Conservation (phyloP, 2,329 filamentous ascomycete genomes). For the Macroventuria anomochaeta region DNA sequence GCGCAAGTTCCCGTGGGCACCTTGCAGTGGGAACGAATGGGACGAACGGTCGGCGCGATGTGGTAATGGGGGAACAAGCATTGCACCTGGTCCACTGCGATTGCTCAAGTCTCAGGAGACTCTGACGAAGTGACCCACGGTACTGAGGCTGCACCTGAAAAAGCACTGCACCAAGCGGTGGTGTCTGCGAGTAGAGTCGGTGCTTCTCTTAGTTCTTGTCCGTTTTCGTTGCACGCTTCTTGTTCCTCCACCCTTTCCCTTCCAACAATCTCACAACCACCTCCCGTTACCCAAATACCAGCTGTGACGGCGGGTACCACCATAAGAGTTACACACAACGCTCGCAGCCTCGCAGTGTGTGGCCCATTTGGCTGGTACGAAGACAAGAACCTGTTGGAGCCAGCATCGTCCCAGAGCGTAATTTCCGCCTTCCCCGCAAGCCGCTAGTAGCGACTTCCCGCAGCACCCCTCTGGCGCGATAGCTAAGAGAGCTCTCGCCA, state of each 20-base stretch:
- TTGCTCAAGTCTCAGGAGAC: not conserved
- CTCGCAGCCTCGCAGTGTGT: slow-evolving; percentile 15
- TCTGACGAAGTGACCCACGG: slow-evolving; percentile 6
- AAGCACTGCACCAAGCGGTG: slow-evolving; percentile 7
- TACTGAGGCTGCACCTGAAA: slow-evolving; percentile 11
- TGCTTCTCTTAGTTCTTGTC: slow-evolving; percentile 12
- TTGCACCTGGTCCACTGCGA: not conserved
- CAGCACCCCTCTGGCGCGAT: slow-evolving; percentile 10
- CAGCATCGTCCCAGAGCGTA: slow-evolving; percentile 8
- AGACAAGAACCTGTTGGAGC: slow-evolving; percentile 11
- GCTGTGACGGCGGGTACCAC: slow-evolving; percentile 16
- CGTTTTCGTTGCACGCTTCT: slow-evolving; percentile 15
- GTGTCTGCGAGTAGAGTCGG: not conserved
- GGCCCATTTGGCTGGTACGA: slow-evolving; percentile 11
- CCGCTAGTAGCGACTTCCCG: slow-evolving; percentile 17
- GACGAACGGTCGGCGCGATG: slow-evolving; percentile 8
- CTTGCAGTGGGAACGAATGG: slow-evolving; percentile 17
- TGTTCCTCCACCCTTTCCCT: slow-evolving; percentile 2
- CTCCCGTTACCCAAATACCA: slow-evolving; percentile 10
- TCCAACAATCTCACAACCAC: slow-evolving; percentile 2
- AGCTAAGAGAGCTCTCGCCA: slow-evolving; percentile 9
- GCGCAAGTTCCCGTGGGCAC: slow-evolving; percentile 11
- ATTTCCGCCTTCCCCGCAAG: slow-evolving; percentile 13
- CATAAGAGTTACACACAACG: slow-evolving; percentile 15
- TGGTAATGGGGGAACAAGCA: slow-evolving; percentile 1